Evolutionary conservation across 148 eudicot genomes (phyloP), one percentile per base, ranked within the genome.

Genomic region (Fallopia convolvulus): DNA sequence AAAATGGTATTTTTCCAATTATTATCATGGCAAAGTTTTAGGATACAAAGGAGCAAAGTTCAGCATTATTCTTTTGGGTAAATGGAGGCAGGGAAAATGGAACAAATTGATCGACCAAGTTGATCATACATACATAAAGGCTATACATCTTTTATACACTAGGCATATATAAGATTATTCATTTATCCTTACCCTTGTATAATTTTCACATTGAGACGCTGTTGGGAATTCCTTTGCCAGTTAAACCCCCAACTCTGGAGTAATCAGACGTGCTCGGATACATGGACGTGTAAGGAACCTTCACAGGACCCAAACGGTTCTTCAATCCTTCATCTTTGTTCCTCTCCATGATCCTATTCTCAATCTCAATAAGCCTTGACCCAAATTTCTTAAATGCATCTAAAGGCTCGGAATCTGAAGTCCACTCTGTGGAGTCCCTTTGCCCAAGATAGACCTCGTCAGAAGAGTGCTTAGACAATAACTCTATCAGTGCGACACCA

Each of bases 391-490:
- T 52, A 33, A 91, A 89, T 10, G 95, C 92, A 15, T 84, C 85
- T 15, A 79, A 73, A 21, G 92, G 81, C 21, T 77, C 78, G 15
- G 49, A 44, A 78, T 91, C 93, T 1, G 81, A 17, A 42, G 93
- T 88, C 96, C 96, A 89, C 72, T 89, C 82, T 0, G 83, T 77
- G 5, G 71, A 80, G 53, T 89, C 91, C 41, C 90, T 82, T 66
- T 91, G 90, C 0, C 96, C 96, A n/a, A 91, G 91, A 82, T 91
- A 91, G 26, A 91, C 17, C 83, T 89, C 96, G 32, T 91, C 96
- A 1, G 87, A 11, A 0, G 93, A 86, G 76, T 91, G 96, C 23
- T 85, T 77, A 5, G 93, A 91, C 81, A 91, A 32, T 11, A 88
- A 79, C 71, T 91, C 96, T 42, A 89, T 91, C 44, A 91, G 76